These are phyloP conservation scores for Hypericum androsaemum DNA, from an alignment of 345 rosid genomes.

Conservation along the genomic window DNA sequence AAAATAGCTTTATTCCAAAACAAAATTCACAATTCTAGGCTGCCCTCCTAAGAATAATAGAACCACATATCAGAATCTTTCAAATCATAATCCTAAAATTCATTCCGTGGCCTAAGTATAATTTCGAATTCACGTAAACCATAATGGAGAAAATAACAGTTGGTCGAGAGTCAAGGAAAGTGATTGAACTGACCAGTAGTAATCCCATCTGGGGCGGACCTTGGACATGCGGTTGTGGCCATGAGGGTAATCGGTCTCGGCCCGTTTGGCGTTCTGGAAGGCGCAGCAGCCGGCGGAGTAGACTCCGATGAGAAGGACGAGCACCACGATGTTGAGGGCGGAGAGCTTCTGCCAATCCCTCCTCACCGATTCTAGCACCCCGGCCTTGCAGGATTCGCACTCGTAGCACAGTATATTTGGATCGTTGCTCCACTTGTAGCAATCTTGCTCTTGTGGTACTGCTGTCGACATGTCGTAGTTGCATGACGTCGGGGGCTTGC, in stretches of 20 bases:
- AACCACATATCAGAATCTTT: no score
- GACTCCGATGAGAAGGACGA: conserved; percentile 55
- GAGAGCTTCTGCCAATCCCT: conserved; percentile 83
- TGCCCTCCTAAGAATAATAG: no score
- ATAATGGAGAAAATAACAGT: no score
- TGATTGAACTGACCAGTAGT: conserved; percentile 42
- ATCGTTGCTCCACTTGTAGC: conserved; percentile 68
- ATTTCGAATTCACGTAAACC: no score
- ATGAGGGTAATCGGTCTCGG: conserved; percentile 50
- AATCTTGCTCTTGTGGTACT: conserved; percentile 64
- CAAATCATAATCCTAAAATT: no score
- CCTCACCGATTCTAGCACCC: conserved; percentile 66
- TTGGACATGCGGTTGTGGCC: conserved; percentile 65
- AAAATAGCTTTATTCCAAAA: no score
- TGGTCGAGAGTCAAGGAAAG: no score
- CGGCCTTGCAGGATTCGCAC: conserved; percentile 95
- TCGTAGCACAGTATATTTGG: conserved; percentile 61
- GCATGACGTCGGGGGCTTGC: conserved; percentile 92
- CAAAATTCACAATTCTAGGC: no score
- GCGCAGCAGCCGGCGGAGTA: conserved; percentile 83
- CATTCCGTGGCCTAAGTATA: no score
- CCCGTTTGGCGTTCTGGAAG: conserved; percentile 53
- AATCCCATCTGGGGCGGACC: conserved; percentile 67
- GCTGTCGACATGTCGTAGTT: conserved; percentile 40
- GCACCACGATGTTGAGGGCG: conserved; percentile 54